A percentile compares a stretch with the other conserved stretches of the same genome.
Conservation (phyloP, 192 early-diverging fungal species). For the Jimgerdemannia flammicorona region DNA sequence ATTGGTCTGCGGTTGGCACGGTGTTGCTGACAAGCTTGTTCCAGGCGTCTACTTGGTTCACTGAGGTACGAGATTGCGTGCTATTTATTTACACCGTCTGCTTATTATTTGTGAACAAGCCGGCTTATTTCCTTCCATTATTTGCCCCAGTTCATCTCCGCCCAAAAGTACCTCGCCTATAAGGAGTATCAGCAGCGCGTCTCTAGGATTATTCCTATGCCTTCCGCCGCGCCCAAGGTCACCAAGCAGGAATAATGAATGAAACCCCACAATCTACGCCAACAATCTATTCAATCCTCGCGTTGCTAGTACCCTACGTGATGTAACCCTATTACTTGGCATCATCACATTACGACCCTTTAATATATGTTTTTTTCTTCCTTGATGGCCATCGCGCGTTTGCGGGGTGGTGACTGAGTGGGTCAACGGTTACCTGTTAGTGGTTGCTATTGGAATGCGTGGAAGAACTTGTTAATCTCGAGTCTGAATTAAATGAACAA, state of each 20-base stretch:
- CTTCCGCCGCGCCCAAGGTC: constrained; percentile 1
- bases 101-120: constrained; percentile 12
- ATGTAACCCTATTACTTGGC: too few species aligned
- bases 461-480: too few species aligned
- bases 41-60: constrained; percentile 56
- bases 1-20: constrained; percentile 45
- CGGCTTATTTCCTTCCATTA: constrained; percentile 10
- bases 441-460: too few species aligned
- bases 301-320: too few species aligned
- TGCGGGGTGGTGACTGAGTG: too few species aligned
- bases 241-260: not conserved
- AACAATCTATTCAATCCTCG: too few species aligned
- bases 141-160: constrained; percentile 40
- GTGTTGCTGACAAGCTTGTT: constrained; percentile 63
- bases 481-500: too few species aligned
- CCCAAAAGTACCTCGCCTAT: constrained; percentile 76
- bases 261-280: not conserved
- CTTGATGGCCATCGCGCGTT: too few species aligned
- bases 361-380: too few species aligned
- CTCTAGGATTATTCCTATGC: constrained; percentile 54
- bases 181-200: constrained; percentile 58
- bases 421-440: too few species aligned
- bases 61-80: constrained; percentile 35
- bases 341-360: too few species aligned
- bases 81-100: not conserved